Conservation (phyloP, 768 basidiomycete genomes). For the Collybiopsis confluens region DNA sequence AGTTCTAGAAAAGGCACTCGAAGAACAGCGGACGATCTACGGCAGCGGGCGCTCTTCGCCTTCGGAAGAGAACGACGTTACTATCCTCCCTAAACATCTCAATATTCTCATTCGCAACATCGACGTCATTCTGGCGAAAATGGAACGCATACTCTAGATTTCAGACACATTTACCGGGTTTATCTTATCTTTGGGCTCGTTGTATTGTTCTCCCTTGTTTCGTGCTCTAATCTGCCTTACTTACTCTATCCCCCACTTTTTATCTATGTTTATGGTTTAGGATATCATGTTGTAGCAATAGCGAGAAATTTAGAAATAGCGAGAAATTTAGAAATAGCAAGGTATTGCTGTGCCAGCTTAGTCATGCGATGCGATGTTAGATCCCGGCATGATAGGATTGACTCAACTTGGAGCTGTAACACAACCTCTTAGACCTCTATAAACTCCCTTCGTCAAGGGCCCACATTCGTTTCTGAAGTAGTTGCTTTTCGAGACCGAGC, state of each 20-base stretch:
- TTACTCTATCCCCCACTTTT: background rate
- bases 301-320: background rate
- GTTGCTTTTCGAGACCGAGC: background rate
- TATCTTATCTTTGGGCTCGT: background rate
- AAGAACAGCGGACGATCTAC: constrained; percentile 31
- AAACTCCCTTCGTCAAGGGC: background rate
- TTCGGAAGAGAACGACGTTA: constrained; percentile 15
- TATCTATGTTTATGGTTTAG: background rate
- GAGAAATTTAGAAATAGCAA: background rate
- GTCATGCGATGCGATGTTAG: too few relatives aligned
- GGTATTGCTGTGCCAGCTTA: constrained; percentile 4
- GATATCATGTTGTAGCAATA: background rate
- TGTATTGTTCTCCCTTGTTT: background rate
- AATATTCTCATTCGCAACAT: constrained; percentile 57
- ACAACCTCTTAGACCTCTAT: background rate
- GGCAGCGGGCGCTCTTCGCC: constrained; percentile 11
- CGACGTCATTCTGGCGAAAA: constrained; percentile 58
- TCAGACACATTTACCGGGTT: background rate
- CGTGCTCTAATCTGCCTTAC: background rate
- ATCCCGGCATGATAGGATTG: too few relatives aligned
- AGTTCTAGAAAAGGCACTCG: constrained; percentile 66
- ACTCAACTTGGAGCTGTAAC: background rate
- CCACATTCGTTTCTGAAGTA: constrained; percentile 5
- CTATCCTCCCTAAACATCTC: constrained; percentile 54
- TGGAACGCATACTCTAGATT: constrained; percentile 53